phyloP scores from a whole-genome alignment of 176 grass and related monocot species.

The Triticum monococcum region DNA sequence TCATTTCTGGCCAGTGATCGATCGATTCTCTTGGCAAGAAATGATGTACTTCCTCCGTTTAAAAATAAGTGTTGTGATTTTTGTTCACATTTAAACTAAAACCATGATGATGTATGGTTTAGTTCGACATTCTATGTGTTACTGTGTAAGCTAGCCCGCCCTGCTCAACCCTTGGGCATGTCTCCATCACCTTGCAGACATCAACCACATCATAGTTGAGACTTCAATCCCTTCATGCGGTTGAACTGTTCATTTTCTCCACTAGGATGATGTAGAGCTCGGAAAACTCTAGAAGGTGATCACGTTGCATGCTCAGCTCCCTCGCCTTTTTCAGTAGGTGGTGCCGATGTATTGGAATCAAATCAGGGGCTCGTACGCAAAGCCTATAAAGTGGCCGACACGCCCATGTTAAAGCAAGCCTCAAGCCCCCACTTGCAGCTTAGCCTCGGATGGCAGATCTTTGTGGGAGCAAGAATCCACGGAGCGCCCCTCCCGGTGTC shows the following conservation, averaged over 20 bases:
- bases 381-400: slow-evolving; percentile 65
- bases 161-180: not conserved
- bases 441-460: slow-evolving; percentile 31
- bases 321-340: not conserved
- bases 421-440: slow-evolving; percentile 11
- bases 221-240: not conserved
- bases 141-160: no score
- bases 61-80: no score
- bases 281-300: slow-evolving; percentile 29
- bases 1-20: no score
- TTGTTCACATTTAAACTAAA: no score
- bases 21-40: not conserved
- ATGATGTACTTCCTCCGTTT: not conserved
- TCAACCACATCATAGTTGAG: not conserved
- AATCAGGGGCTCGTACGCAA: slow-evolving; percentile 20
- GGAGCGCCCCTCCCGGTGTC: not conserved
- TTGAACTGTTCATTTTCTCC: not conserved
- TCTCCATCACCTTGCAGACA: not conserved
- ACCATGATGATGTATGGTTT: not conserved
- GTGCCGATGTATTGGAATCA: slow-evolving; percentile 24
- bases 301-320: slow-evolving; percentile 20
- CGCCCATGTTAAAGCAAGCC: slow-evolving; percentile 42
- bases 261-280: not conserved
- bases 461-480: slow-evolving; percentile 26
- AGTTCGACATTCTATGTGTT: not conserved